phyloP scores from a whole-genome alignment of 202 grass and related monocot genomes.

The Tripidium arundinaceum region DNA sequence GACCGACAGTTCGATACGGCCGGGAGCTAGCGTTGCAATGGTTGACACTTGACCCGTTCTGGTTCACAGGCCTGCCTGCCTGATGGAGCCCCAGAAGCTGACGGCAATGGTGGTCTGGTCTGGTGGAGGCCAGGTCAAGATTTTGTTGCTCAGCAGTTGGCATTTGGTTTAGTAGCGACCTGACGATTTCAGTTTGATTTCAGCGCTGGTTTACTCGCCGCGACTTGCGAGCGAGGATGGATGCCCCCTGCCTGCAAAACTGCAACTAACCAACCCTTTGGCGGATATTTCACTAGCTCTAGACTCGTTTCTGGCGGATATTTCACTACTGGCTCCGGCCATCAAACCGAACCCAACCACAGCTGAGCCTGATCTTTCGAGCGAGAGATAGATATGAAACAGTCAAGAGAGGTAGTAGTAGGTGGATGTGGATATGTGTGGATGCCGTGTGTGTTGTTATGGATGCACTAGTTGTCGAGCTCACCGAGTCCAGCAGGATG shows the following conservation, averaged over 20 bases:
- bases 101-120: neutral
- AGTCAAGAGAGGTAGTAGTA: neutral
- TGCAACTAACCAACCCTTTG: neutral
- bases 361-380: neutral
- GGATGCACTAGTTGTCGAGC: neutral
- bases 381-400: neutral
- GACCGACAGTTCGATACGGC: neutral
- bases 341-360: neutral
- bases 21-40: neutral
- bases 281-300: too few species aligned
- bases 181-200: neutral
- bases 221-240: too few species aligned
- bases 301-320: too few species aligned
- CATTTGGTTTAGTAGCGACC: constrained; percentile 25
- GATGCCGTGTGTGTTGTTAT: neutral
- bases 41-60: constrained; percentile 35
- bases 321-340: neutral
- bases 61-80: constrained; percentile 5
- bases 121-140: neutral
- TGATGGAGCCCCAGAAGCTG: neutral
- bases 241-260: neutral
- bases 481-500: constrained; percentile 68
- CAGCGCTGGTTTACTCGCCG: neutral
- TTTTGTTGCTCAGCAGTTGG: constrained; percentile 17
- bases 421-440: neutral